Percentiles rank a stretch among this genome's conserved stretches.
These are phyloP conservation scores for Colletotrichum tabaci DNA, from an alignment of 2,329 filamentous ascomycete genomes.

Conservation along the genomic window DNA sequence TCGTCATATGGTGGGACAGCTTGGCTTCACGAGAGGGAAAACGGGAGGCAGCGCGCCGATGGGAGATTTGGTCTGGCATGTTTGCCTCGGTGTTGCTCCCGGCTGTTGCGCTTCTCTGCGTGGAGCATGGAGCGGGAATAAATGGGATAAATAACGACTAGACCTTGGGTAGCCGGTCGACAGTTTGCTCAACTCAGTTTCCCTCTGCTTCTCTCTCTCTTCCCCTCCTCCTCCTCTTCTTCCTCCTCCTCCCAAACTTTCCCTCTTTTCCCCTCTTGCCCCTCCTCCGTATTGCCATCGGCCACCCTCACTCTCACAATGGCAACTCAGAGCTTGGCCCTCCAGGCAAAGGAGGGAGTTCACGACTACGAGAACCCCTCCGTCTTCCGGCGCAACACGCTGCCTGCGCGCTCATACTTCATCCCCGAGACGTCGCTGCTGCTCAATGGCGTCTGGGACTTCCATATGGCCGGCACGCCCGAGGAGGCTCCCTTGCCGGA, in stretches of 20 bases:
- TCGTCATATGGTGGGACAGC: slow-evolving; percentile 39
- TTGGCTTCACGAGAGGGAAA: slow-evolving; percentile 35
- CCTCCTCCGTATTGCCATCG: not conserved
- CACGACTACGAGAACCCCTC: slow-evolving; percentile 66
- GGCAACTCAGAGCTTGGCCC: slow-evolving; percentile 49
- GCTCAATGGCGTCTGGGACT: slow-evolving; percentile 72
- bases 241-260: not conserved
- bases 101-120: slow-evolving; percentile 16
- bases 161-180: slow-evolving; percentile 1
- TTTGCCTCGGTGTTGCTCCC: slow-evolving; percentile 24
- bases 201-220: not conserved
- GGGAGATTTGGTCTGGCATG: slow-evolving; percentile 11
- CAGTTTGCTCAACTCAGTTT: not conserved
- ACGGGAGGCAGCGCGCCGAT: slow-evolving; percentile 14
- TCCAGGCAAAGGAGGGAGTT: slow-evolving; percentile 52
- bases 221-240: not conserved
- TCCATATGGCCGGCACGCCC: slow-evolving; percentile 64
- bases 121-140: slow-evolving; percentile 35
- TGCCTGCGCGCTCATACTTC: slow-evolving; percentile 67
- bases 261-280: not conserved
- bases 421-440: slow-evolving; percentile 64
- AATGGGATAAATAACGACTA: slow-evolving; percentile 39
- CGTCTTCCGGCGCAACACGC: slow-evolving; percentile 67
- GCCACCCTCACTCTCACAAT: slow-evolving; percentile 29
- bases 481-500: slow-evolving; percentile 60